Evolutionary conservation across 2,329 filamentous ascomycete genomes (phyloP), one percentile per base, ranked within the genome.

Genomic region (Trichoderma brevicompactum): DNA sequence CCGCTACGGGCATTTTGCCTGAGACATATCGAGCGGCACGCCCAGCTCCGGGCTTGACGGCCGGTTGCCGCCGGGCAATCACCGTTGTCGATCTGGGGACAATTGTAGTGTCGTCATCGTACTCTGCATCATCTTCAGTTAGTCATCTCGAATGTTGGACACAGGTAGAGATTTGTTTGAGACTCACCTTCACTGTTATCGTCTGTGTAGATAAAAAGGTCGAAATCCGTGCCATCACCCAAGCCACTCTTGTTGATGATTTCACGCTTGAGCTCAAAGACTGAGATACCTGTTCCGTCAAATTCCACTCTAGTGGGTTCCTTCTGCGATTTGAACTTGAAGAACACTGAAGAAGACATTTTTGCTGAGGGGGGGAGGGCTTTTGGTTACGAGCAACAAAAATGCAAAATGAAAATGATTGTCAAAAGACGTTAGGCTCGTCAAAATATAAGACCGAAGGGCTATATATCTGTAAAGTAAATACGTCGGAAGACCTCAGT

Each of bases 271-370:
- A 99, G 85, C 77, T 99, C 96, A 80, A 98, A 99, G 69, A 98
- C 95, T 68, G 94, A 97, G 76, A 98, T 96, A 79, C 92, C 92
- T 73, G 94, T 97, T 76, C 95, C 95, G 80, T 99, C 94, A 79
- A 99, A 98, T 75, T 94, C 92, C 74, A 99, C 93, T 75, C 94
- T 89, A 65, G 92, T 92, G 67, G 93, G 92, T 76, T 98, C 95
- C 82, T 93, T 97, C 77, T 96, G 93, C 72, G 94, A 98, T 82
- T 97, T 98, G 89, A 99, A 99, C 82, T 97, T 97, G 91, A 97
- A 99, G 81, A 97, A 98, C 76, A 99, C 95, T 71, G 94, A 98
- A 65, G 95, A 97, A 77, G 92, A 88, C 94, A 97, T 97, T 74
- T 52, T 74, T 87, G 81, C 76, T 68, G 67, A 69, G 59, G 63